Percentiles rank a stretch among this genome's conserved stretches.
These are phyloP conservation scores for Zea mays DNA, from an alignment of 176 grass and related monocot species.

Conservation along the genomic window DNA sequence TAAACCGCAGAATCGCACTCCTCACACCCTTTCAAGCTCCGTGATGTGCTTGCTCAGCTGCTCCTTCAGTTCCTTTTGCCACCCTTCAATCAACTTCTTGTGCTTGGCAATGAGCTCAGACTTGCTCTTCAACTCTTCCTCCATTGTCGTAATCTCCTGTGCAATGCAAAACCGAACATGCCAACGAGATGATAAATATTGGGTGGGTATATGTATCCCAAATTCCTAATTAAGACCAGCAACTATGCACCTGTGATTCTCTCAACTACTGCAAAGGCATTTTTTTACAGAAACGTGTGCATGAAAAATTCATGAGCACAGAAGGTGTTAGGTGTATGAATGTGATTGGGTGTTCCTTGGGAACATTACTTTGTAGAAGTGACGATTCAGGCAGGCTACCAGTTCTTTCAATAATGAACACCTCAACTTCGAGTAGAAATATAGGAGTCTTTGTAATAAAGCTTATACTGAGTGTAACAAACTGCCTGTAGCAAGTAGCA, in stretches of 20 bases:
- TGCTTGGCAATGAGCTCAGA: slow-evolving; percentile 71
- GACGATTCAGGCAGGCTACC: slow-evolving; percentile 24
- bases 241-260: neutral
- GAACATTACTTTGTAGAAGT: neutral
- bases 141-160: slow-evolving; percentile 76
- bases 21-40: slow-evolving; percentile 78
- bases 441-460: neutral
- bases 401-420: neutral
- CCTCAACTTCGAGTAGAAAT: neutral
- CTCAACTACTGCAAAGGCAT: neutral
- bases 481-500: slow-evolving; percentile 1
- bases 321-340: no score
- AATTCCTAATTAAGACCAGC: neutral
- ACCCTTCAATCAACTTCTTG: slow-evolving; percentile 64
- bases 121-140: slow-evolving; percentile 82
- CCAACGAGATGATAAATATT: neutral
- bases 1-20: slow-evolving; percentile 44
- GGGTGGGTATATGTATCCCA: neutral
- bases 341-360: neutral
- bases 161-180: slow-evolving; percentile 28
- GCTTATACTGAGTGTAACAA: neutral
- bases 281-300: neutral
- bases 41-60: slow-evolving; percentile 71
- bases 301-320: slow-evolving; percentile 9
- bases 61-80: slow-evolving; percentile 72